These are phyloP conservation scores for Euphorbia lathyris DNA, from an alignment of 345 rosid genomes.

Conservation along the genomic window DNA sequence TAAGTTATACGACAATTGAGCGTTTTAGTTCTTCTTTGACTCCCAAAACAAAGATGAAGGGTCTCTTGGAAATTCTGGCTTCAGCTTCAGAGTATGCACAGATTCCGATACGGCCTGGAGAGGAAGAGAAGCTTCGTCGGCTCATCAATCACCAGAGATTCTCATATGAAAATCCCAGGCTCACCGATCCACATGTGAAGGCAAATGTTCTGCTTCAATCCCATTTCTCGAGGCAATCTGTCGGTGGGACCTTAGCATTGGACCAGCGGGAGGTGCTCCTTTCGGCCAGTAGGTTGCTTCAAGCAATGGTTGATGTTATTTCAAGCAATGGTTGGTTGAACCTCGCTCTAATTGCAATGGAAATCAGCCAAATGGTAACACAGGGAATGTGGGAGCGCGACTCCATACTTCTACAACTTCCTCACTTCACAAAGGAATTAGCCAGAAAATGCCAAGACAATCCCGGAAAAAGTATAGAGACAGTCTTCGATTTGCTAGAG, in stretches of 20 bases:
- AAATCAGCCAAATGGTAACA: slow-evolving; percentile 92
- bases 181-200: slow-evolving; percentile 79
- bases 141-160: slow-evolving; percentile 89
- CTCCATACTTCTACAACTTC: slow-evolving; percentile 87
- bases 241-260: slow-evolving; percentile 66
- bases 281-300: slow-evolving; percentile 72
- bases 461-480: slow-evolving; percentile 70
- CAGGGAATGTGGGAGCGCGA: slow-evolving; percentile 98
- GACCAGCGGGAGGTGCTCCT: slow-evolving; percentile 86
- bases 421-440: slow-evolving; percentile 78
- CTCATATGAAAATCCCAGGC: slow-evolving; percentile 73
- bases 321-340: slow-evolving; percentile 88
- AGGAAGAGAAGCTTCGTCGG: slow-evolving; percentile 74
- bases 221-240: slow-evolving; percentile 78
- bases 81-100: slow-evolving; percentile 84
- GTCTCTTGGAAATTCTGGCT: slow-evolving; percentile 80
- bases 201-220: slow-evolving; percentile 91
- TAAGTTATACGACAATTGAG: slow-evolving; percentile 83
- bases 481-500: slow-evolving; percentile 79
- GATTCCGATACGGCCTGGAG: slow-evolving; percentile 80
- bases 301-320: slow-evolving; percentile 87
- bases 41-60: slow-evolving; percentile 88
- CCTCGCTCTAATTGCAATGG: slow-evolving; percentile 89
- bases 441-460: slow-evolving; percentile 84
- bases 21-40: slow-evolving; percentile 85